Conservation (phyloP, 2,329 filamentous ascomycete genomes). For the Cercospora beticola region DNA sequence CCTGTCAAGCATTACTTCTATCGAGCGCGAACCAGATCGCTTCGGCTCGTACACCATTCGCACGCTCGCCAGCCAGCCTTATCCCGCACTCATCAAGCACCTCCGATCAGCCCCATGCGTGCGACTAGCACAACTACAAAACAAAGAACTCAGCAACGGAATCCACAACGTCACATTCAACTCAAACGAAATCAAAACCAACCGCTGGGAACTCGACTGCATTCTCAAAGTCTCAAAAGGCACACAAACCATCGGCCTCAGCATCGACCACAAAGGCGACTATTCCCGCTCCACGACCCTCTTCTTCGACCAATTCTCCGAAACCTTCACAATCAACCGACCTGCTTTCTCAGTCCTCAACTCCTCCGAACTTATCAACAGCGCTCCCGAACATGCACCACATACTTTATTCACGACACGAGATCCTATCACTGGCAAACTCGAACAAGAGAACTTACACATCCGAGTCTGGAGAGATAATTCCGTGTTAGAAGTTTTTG, state of each 20-base stretch:
- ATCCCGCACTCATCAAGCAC: constrained; percentile 18
- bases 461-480: constrained; percentile 47
- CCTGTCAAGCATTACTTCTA: constrained; percentile 45
- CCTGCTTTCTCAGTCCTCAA: constrained; percentile 36
- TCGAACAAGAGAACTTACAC: constrained; percentile 36
- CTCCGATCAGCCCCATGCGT: constrained; percentile 32
- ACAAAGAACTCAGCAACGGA: not conserved
- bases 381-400: constrained; percentile 37
- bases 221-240: constrained; percentile 26
- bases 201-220: constrained; percentile 30
- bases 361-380: constrained; percentile 38
- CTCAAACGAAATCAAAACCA: constrained; percentile 15
- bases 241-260: constrained; percentile 26
- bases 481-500: constrained; percentile 49
- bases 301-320: constrained; percentile 41
- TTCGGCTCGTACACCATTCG: constrained; percentile 42
- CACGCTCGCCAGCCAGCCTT: constrained; percentile 42
- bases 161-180: constrained; percentile 13
- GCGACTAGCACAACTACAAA: constrained; percentile 9
- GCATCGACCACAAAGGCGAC: constrained; percentile 30
- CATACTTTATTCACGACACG: constrained; percentile 49
- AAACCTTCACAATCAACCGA: constrained; percentile 46
- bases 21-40: constrained; percentile 36
- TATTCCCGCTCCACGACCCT: constrained; percentile 40
- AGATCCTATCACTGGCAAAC: constrained; percentile 11